Base-by-base conservation (phyloP, 306 rosid species). In the Arachis hypogaea region DNA sequence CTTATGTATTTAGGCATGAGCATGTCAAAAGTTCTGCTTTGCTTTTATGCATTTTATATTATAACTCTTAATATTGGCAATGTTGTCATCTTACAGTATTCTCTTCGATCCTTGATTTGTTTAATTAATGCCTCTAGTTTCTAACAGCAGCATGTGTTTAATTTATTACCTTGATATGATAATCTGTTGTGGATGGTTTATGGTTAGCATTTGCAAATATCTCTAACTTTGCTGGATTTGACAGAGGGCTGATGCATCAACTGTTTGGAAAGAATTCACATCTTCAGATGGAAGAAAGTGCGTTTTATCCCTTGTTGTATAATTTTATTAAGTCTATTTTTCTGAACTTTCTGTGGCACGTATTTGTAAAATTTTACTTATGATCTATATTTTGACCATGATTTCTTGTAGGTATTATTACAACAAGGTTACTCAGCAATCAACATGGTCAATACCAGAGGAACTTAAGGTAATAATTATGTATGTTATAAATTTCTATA, bases 181-280 rank as follows among this genome's bases (percentile, higher is more conserved):
- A 51, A 54, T 73, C 58, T 79, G 76, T 78, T 43, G 45, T 42
- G 50, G 66, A 65, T 75, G 55, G 29, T 82, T 12, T 65, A 56
- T 59, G 33, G 42, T 66, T 75, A 68, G 80, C 66, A 71, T 69
- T 79, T 68, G 60, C 30, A 74, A 78, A 38, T 79, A 41, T 74
- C 44, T 60, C 78, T 84, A 84, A 73, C 72, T 86, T 64, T 85
- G 72, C 81, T 86, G 78, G 79, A 84, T 86, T 76, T 82, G 78
- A 81, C 96, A 95, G 99, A 88, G 93, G 79, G 99, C 99, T 5
- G 99, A 95, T 78, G 99, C 99, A 66, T 95, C 99, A 60, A 95
- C 99, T 74, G 98, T 95, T 75, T 95, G 99, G 99, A 95, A 92
- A 83, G 98, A 95, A 73, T 95, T 90, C 80, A 87, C 93, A 40